These are phyloP conservation scores for Ambrosia artemisiifolia DNA, from an alignment of 129 eudicot genomes.

Conservation along the genomic window DNA sequence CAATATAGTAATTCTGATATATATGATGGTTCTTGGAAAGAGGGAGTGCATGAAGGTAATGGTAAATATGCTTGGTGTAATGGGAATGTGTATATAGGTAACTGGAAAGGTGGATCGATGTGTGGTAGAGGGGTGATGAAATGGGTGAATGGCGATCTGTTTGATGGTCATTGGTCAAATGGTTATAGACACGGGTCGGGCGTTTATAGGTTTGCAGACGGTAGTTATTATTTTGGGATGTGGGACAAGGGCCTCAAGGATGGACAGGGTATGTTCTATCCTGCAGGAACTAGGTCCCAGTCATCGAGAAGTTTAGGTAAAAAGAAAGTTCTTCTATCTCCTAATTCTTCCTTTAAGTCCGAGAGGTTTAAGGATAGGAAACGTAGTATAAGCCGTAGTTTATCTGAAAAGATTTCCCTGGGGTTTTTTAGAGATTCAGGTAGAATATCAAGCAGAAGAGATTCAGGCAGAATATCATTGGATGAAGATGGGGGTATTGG, in stretches of 20 bases:
- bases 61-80: slow-evolving; percentile 83
- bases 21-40: slow-evolving; percentile 95
- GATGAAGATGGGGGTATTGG: slow-evolving; percentile 40
- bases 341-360: slow-evolving; percentile 33
- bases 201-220: slow-evolving; percentile 77
- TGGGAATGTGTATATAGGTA: slow-evolving; percentile 74
- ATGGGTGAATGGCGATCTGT: slow-evolving; percentile 85
- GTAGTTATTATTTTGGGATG: slow-evolving; percentile 83
- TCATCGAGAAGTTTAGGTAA: slow-evolving; percentile 44
- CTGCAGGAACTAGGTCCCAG: slow-evolving; percentile 51
- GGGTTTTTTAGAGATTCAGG: slow-evolving; percentile 51
- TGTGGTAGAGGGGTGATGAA: slow-evolving; percentile 94
- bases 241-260: slow-evolving; percentile 92
- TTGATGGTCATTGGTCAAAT: slow-evolving; percentile 86
- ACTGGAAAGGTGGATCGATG: slow-evolving; percentile 85
- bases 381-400: slow-evolving; percentile 49
- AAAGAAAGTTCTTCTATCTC: slow-evolving; percentile 39
- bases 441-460: slow-evolving; percentile 42
- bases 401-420: slow-evolving; percentile 49
- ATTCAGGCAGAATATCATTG: no score
- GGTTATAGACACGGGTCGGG: slow-evolving; percentile 89
- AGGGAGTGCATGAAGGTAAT: slow-evolving; percentile 82
- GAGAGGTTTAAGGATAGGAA: slow-evolving; percentile 37
- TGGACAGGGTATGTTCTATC: slow-evolving; percentile 85
- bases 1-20: slow-evolving; percentile 66